Percentiles rank a stretch among this genome's conserved stretches.
Conservation (phyloP, 2,329 filamentous ascomycete genomes). For the Mycosphaerella sp. region DNA sequence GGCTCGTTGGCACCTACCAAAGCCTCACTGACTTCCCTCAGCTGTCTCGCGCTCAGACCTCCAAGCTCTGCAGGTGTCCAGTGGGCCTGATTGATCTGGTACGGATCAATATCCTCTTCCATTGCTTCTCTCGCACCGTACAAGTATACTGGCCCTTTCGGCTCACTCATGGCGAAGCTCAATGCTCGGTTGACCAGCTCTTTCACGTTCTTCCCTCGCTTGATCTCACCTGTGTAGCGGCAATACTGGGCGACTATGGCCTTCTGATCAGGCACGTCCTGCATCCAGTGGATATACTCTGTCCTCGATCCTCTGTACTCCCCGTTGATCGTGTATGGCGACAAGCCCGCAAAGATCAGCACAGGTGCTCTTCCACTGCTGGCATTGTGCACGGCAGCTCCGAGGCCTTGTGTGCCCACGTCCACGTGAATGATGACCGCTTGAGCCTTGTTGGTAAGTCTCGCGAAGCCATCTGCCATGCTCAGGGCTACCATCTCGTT, state of each 20-base stretch:
- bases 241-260: slow-evolving; percentile 79
- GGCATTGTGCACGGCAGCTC: slow-evolving; percentile 72
- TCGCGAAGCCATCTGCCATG: slow-evolving; percentile 69
- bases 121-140: slow-evolving; percentile 73
- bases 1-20: slow-evolving; percentile 60
- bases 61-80: slow-evolving; percentile 68
- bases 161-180: slow-evolving; percentile 71
- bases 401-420: slow-evolving; percentile 72
- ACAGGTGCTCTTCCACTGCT: slow-evolving; percentile 68
- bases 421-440: slow-evolving; percentile 76
- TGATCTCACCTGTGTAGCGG: slow-evolving; percentile 74
- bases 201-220: slow-evolving; percentile 77
- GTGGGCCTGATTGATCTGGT: slow-evolving; percentile 58
- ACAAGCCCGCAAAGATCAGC: slow-evolving; percentile 70
- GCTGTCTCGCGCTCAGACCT: slow-evolving; percentile 50
- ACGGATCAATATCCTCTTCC: slow-evolving; percentile 75
- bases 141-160: slow-evolving; percentile 73
- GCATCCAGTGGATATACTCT: slow-evolving; percentile 82
- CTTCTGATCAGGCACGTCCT: slow-evolving; percentile 76
- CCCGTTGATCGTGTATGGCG: slow-evolving; percentile 69
- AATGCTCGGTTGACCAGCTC: slow-evolving; percentile 81
- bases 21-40: slow-evolving; percentile 55
- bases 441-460: slow-evolving; percentile 64
- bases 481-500: slow-evolving; percentile 85
- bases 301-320: slow-evolving; percentile 71